Conservation (phyloP, 768 basidiomycete species). For the Pisolithus albus region DNA sequence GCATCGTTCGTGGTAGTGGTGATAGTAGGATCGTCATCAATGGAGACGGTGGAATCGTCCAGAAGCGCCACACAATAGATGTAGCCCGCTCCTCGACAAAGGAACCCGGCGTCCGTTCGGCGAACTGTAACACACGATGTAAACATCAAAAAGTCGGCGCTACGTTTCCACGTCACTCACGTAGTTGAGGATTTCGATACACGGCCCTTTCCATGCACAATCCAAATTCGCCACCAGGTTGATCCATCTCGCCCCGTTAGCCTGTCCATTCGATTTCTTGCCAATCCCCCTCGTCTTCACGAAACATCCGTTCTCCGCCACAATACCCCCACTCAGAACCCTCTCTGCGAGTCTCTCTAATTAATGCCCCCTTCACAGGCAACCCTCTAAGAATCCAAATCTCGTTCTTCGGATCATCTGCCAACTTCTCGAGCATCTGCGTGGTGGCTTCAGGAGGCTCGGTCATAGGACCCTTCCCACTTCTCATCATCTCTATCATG, state of each 20-base stretch:
- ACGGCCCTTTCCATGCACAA: too few species aligned
- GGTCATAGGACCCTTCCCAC: constrained; percentile 23
- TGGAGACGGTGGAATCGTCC: constrained; percentile 36
- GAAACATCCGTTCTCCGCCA: constrained; percentile 88
- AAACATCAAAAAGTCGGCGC: background rate
- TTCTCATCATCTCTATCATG: background rate
- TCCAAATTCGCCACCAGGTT: too few species aligned
- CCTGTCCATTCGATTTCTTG: too few species aligned
- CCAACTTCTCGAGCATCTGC: constrained; percentile 47
- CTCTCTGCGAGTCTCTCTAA: constrained; percentile 56
- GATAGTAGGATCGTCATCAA: background rate
- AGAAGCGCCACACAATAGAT: constrained; percentile 81
- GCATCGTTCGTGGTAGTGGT: too few species aligned
- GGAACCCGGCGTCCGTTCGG: constrained; percentile 81
- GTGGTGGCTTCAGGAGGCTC: constrained; percentile 35
- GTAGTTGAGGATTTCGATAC: too few species aligned
- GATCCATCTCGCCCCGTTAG: too few species aligned
- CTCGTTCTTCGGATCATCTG: constrained; percentile 61
- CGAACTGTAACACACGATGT: constrained; percentile 46
- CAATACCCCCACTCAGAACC: constrained; percentile 66
- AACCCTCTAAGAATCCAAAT: constrained; percentile 81
- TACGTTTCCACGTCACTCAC: too few species aligned
- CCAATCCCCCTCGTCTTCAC: constrained; percentile 42
- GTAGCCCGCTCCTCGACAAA: constrained; percentile 80
- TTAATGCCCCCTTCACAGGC: constrained; percentile 50